Evolutionary conservation across 2,329 filamentous ascomycete genomes (phyloP).

Genomic region (Pseudocercospora fuligena): DNA sequence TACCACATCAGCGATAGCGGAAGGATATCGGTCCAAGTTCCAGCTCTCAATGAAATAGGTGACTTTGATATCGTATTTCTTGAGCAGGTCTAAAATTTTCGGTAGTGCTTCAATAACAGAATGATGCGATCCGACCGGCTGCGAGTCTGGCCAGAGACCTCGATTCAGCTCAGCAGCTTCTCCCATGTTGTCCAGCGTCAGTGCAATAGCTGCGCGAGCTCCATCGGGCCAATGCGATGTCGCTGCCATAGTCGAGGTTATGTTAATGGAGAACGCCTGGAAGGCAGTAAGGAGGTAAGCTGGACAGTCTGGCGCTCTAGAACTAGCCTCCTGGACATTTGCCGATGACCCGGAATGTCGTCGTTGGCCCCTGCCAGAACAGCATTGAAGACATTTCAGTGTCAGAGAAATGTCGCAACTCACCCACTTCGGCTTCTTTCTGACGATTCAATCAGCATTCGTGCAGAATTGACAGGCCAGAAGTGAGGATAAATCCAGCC

Average conservation of each 20-base stretch:
- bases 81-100: conserved; percentile 35
- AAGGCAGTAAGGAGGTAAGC: not conserved
- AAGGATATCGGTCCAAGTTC: conserved; percentile 37
- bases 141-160: conserved; percentile 33
- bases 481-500: too few relatives aligned
- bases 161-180: conserved; percentile 43
- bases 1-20: conserved; percentile 30
- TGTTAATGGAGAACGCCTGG: not conserved
- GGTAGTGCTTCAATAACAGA: conserved; percentile 38
- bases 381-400: too few relatives aligned
- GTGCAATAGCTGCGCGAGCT: conserved; percentile 34
- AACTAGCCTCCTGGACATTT: too few relatives aligned
- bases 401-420: too few relatives aligned
- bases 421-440: too few relatives aligned
- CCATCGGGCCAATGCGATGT: conserved; percentile 36
- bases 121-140: conserved; percentile 38
- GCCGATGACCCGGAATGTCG: too few relatives aligned
- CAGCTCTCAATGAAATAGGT: conserved; percentile 43
- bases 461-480: too few relatives aligned
- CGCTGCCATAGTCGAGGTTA: not conserved
- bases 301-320: not conserved
- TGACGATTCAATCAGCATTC: too few relatives aligned
- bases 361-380: too few relatives aligned
- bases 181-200: conserved; percentile 44
- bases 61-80: conserved; percentile 34